phyloP scores from a whole-genome alignment of 1,139 yeast species.

The Suhomyces chickasaworum region DNA sequence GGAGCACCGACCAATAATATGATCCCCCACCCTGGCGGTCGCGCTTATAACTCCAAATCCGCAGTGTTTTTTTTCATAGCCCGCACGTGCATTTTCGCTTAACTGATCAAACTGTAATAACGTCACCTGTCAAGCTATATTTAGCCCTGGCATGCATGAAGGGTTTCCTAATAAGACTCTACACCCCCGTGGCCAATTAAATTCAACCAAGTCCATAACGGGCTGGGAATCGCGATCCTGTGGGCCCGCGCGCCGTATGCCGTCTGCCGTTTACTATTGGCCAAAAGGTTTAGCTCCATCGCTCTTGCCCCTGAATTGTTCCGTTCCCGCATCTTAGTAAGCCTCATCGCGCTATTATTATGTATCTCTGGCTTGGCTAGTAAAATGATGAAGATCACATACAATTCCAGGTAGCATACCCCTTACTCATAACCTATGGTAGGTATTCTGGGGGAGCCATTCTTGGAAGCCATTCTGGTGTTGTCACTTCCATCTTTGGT shows the following conservation, averaged over 20 bases:
- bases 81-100: not conserved
- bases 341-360: not conserved
- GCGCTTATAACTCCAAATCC: no score
- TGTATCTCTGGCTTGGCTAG: not conserved
- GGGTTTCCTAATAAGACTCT: not conserved
- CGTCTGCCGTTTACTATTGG: no score
- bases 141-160: not conserved
- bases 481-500: not conserved
- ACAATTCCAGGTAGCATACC: not conserved
- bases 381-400: not conserved
- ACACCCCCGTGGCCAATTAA: not conserved
- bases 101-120: not conserved
- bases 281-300: not conserved
- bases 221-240: no score
- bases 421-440: not conserved
- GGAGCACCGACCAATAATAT: no score
- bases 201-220: not conserved
- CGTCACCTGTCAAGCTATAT: constrained; percentile 1
- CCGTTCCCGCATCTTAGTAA: not conserved
- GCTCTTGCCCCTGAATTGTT: not conserved
- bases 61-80: no score
- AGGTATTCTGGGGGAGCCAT: not conserved
- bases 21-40: no score
- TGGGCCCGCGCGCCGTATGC: no score
- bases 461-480: not conserved